Base-by-base conservation (phyloP, 768 basidiomycete species). In the Trametes coccinea region DNA sequence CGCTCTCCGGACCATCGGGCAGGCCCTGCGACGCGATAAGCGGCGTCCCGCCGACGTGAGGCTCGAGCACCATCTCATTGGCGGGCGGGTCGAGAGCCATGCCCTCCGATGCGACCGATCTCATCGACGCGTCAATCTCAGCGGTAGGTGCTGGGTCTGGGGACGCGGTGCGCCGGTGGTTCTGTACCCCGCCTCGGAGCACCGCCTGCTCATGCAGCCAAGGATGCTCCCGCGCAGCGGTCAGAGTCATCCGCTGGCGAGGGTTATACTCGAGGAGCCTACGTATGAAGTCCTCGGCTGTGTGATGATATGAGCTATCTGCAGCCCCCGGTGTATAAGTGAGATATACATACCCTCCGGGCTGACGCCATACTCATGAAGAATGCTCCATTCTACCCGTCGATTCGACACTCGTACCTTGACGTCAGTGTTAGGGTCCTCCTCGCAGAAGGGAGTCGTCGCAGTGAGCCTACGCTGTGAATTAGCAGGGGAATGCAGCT, bases 361-460 rank as follows among this genome's bases (percentile, higher is more conserved):
- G 40, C 79, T 83, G 27, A 86, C 71, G 16, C 73, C 69, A 9
- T 72, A 51, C 0, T 71, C 63, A 0, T 70, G 60, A 14, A 94
- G 79, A 16, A 74, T 66, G 0, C 67, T 61, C 85, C 89, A 90
- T 60, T 93, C 87, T 41, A 93, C 82, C 3, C 57, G 72, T 3
- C 90, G 85, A 22, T 75, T 74, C 3, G 76, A 70, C 52, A 92
- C 86, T 5, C 88, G 83, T 49, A 82, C 76, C 50, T 84, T 83
- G 43, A 95, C 77, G 55, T 87, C 85, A 2, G 77, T 74, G 30
- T 80, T 77, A 41, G 74, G 75, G n/a, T 84, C 84, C 39, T 92
- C 85, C 64, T 95, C 92, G 39, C 89, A 78, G 75, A 98, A 96
- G 0, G 95, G 93, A 37, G 81, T 84, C 0, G 84, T 70, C 70